Conservation (phyloP, 2,329 filamentous ascomycete genomes). For the Chrysosporium keratinophilum region DNA sequence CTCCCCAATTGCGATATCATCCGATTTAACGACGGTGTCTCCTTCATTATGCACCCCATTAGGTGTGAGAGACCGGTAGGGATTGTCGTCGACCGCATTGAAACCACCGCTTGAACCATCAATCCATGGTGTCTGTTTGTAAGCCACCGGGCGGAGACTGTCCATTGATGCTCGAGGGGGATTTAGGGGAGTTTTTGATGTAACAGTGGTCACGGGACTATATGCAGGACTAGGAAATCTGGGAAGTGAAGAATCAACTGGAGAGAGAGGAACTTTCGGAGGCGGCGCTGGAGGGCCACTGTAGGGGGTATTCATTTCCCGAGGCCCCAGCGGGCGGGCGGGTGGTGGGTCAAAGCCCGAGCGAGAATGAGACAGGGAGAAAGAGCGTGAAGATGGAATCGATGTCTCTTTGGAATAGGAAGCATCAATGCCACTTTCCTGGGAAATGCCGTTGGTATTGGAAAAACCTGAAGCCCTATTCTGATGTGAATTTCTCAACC, state of each 20-base stretch:
- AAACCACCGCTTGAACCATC: conserved; percentile 25
- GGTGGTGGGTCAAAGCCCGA: conserved; percentile 19
- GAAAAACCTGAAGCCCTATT: conserved; percentile 8
- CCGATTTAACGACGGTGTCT: conserved; percentile 35
- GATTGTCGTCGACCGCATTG: conserved; percentile 33
- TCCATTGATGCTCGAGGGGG: conserved; percentile 35
- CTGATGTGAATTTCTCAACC: conserved; percentile 24
- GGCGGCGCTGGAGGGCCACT: conserved; percentile 28
- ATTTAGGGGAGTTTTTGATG: conserved; percentile 30
- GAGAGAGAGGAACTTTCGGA: conserved; percentile 33
- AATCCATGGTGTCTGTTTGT: conserved; percentile 13
- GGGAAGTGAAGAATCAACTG: conserved; percentile 33
- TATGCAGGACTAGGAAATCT: conserved; percentile 41
- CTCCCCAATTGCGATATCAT: conserved; percentile 45
- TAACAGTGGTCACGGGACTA: conserved; percentile 36
- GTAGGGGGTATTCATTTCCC: conserved; percentile 31
- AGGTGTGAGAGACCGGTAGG: conserved; percentile 37
- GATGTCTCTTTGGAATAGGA: background rate
- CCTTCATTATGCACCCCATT: conserved; percentile 32
- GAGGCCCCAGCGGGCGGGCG: conserved; percentile 33
- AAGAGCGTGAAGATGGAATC: background rate
- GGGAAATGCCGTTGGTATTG: background rate
- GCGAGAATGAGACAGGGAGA: background rate
- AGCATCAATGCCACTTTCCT: background rate
- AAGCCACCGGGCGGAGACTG: conserved; percentile 27